Conservation (phyloP, 306 rosid species). For the Prunus fruticosa region DNA sequence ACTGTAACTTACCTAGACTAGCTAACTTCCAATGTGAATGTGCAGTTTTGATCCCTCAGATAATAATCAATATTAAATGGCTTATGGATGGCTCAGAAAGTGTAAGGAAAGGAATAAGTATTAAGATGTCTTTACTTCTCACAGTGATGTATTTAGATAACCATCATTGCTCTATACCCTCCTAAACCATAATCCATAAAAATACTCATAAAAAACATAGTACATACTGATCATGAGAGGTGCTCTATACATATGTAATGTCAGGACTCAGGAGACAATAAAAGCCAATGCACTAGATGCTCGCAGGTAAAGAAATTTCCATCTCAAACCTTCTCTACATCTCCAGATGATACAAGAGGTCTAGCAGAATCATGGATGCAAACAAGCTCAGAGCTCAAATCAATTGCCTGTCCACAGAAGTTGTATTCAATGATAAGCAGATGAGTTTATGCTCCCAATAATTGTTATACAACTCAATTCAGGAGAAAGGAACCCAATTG, state of each 20-base stretch:
- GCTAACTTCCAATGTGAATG: no score
- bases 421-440: constrained; percentile 15
- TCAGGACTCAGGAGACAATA: constrained; percentile 18
- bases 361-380: constrained; percentile 98
- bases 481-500: neutral
- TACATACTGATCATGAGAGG: neutral
- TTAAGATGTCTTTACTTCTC: neutral
- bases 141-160: neutral
- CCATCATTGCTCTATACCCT: neutral
- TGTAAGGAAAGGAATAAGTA: neutral
- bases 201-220: neutral
- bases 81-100: neutral
- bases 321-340: constrained; percentile 63
- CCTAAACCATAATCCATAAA: neutral
- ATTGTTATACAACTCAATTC: neutral
- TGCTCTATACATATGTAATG: neutral
- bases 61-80: no score
- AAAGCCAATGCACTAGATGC: constrained; percentile 15
- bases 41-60: no score
- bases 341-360: constrained; percentile 60
- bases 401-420: constrained; percentile 61
- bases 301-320: constrained; percentile 7
- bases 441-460: constrained; percentile 1
- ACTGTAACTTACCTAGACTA: no score
- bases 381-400: constrained; percentile 74